These are phyloP conservation scores for Aphanomyces invadans DNA, from an alignment of 352 stramenopile genomes.

Conservation along the genomic window DNA sequence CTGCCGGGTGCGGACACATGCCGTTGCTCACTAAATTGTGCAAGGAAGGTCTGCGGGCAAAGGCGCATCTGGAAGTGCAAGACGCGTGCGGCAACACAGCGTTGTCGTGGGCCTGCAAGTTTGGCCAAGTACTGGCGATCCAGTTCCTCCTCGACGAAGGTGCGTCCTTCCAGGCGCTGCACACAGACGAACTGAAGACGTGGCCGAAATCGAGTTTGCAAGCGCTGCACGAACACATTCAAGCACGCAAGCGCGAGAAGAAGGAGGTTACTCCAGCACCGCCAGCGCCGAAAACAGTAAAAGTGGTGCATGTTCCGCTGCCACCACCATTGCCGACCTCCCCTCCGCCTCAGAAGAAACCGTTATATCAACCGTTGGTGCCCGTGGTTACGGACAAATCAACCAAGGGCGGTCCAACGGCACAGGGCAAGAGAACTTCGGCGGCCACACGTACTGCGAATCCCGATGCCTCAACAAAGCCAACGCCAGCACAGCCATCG, in stretches of 20 bases:
- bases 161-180: slow-evolving; percentile 18
- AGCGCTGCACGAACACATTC: slow-evolving; percentile 9
- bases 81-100: slow-evolving; percentile 17
- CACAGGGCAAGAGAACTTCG: not conserved
- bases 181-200: slow-evolving; percentile 23
- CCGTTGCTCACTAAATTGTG: slow-evolving; percentile 4
- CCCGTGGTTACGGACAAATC: not conserved
- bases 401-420: not conserved
- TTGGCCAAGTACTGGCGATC: slow-evolving; percentile 15
- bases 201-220: slow-evolving; percentile 22
- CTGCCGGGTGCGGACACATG: slow-evolving; percentile 8
- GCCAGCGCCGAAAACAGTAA: not conserved
- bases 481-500: not conserved
- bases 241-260: not conserved
- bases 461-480: not conserved
- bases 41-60: not conserved
- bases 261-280: not conserved
- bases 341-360: not conserved
- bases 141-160: slow-evolving; percentile 6
- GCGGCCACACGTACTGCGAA: not conserved
- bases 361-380: slow-evolving; percentile 17
- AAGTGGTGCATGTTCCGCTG: too few relatives aligned
- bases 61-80: not conserved
- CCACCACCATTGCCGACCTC: too few relatives aligned
- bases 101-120: slow-evolving; percentile 23